Evolutionary conservation across 2,329 filamentous ascomycete species (phyloP).

Genomic region (Aspergillus tanneri): DNA sequence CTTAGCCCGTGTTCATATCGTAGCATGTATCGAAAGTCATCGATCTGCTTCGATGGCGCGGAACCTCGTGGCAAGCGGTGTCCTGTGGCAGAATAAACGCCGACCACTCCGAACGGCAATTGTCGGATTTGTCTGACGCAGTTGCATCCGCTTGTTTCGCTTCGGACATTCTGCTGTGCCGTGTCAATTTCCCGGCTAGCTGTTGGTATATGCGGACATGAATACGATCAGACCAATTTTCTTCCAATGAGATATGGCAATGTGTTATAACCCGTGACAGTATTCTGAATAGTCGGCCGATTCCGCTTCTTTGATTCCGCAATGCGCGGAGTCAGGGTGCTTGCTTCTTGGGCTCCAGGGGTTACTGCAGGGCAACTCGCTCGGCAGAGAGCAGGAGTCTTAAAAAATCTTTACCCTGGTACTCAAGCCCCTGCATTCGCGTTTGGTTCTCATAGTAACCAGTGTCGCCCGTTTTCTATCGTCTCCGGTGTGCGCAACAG

Average conservation of each 20-base stretch:
- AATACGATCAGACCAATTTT: slow-evolving; percentile 10
- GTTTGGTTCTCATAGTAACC: slow-evolving; percentile 11
- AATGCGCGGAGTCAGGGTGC: slow-evolving; percentile 45
- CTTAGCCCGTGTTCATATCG: background rate
- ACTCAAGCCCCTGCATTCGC: slow-evolving; percentile 3
- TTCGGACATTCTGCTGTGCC: background rate
- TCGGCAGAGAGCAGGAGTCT: slow-evolving; percentile 19
- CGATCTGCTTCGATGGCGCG: slow-evolving; percentile 31
- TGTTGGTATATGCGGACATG: slow-evolving; percentile 21
- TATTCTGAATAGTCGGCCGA: slow-evolving; percentile 24
- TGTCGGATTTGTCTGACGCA: slow-evolving; percentile 13
- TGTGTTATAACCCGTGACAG: slow-evolving; percentile 25
- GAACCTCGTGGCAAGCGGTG: slow-evolving; percentile 26
- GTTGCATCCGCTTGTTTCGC: slow-evolving; percentile 8
- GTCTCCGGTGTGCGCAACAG: slow-evolving; percentile 22
- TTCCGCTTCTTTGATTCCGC: slow-evolving; percentile 28
- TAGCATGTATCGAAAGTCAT: slow-evolving; percentile 32
- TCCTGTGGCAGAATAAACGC: slow-evolving; percentile 26
- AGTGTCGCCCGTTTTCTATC: slow-evolving; percentile 26
- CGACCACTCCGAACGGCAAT: slow-evolving; percentile 18
- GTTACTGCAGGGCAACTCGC: slow-evolving; percentile 27
- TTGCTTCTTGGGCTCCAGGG: slow-evolving; percentile 37
- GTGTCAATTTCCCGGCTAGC: slow-evolving; percentile 5
- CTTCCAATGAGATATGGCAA: slow-evolving; percentile 34
- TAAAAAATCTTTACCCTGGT: slow-evolving; percentile 20